Percentiles rank a stretch among this genome's conserved stretches.
These are phyloP conservation scores for Curvularia hawaiiensis DNA, from an alignment of 2,329 filamentous ascomycete genomes.

Conservation along the genomic window DNA sequence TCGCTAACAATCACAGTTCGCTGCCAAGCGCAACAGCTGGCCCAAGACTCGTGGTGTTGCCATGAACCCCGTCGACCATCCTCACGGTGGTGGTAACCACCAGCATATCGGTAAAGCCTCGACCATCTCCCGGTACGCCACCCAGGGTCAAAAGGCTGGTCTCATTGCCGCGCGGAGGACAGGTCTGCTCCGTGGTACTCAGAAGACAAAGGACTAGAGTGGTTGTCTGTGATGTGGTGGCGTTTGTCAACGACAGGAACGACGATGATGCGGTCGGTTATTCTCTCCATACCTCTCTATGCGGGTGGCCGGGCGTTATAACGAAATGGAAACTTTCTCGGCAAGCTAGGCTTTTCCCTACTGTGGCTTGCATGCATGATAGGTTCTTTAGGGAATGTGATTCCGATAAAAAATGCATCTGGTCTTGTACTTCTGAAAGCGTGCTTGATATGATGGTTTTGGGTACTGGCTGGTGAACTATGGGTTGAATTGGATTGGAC, in stretches of 20 bases:
- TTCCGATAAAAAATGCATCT: conserved; percentile 47
- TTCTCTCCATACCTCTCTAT: conserved; percentile 46
- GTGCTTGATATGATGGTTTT: conserved; percentile 1
- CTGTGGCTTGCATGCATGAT: conserved; percentile 43
- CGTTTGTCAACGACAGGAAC: conserved; percentile 32
- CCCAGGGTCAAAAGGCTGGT: conserved; percentile 99
- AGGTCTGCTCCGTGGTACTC: conserved; percentile 99
- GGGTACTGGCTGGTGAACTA: conserved; percentile 14
- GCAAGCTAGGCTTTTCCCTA: conserved; percentile 37
- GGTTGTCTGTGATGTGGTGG: conserved; percentile 33
- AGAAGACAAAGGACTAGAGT: conserved; percentile 92
- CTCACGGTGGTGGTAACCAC: conserved; percentile 86
- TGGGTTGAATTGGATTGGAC: neutral
- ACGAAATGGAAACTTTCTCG: conserved; percentile 39
- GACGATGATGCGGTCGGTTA: conserved; percentile 44
- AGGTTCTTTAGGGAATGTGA: conserved; percentile 46
- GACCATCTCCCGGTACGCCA: conserved; percentile 97
- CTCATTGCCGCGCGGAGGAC: conserved; percentile 99
- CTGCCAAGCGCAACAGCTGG: conserved; percentile 99
- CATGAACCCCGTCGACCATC: conserved; percentile 99
- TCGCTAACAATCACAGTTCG: conserved; percentile 64
- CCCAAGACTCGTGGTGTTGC: conserved; percentile 99
- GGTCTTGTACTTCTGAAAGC: conserved; percentile 34
- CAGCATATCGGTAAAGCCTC: conserved; percentile 99
- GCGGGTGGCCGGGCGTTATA: conserved; percentile 48